Base-by-base conservation (phyloP, 495 filamentous ascomycete species). In the Penicilliopsis zonata region DNA sequence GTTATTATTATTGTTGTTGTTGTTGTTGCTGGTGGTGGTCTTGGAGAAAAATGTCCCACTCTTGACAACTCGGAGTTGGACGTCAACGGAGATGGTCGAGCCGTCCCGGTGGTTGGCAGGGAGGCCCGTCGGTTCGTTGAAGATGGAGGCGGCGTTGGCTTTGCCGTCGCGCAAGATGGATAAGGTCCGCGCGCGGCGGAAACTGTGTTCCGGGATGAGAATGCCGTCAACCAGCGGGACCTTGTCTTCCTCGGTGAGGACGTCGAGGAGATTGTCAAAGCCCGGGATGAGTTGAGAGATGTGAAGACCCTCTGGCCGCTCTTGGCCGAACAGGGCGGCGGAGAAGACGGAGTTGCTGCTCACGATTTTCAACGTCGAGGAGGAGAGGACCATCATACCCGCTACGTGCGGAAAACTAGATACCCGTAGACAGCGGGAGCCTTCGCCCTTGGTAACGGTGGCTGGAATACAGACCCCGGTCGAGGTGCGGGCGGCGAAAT, bases 361-460 rank as follows among this genome's bases (percentile, higher is more conserved):
- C 31, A 79, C 81, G 44, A 98, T 86, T 14, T 69, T 67, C 30
- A 95, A 61, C 1, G 69, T 77, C 7, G 77, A 53, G 1, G 92
- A 76, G 12, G 77, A 78, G 2, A 96, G 60, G 3, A 96, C 90
- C 52, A 98, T 76, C 46, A 98, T 94, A 20, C 90, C 90, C 27
- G 90, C 92, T 47, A 98, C 94, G 47, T 98, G 86, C 5, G 90
- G 90, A 33, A 94, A 94, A 47, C 85, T 92, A 8, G 86, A 92
- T 16, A 96, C 73, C 15, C 81, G 74, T 33, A 98, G 61, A 31
- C 78, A 76, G 5, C 66, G 60, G 28, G 67, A 52, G n/a, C 65
- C 73, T 24, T 73, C 69, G 9, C 79, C 63, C 30, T 90, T 69
- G 5, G 74, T 70, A 22, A 96, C 65, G 0, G 78, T 76, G 19